Percentiles rank a stretch among this genome's conserved stretches.
phyloP scores from a whole-genome alignment of 164 flowering plant species.

The Tinospora cordifolia region DNA sequence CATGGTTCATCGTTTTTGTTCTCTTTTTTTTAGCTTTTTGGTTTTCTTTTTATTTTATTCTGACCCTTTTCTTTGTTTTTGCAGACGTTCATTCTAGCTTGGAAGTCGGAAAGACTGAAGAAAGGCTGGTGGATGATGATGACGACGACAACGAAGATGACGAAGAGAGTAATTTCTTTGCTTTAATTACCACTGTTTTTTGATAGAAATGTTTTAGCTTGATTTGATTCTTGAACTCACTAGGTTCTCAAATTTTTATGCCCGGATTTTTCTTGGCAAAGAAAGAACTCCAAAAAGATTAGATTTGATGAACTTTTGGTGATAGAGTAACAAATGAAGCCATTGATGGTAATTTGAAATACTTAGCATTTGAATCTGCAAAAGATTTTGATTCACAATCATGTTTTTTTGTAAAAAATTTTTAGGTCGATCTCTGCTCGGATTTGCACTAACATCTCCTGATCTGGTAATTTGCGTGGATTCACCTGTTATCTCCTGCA shows the following conservation, averaged over 20 bases:
- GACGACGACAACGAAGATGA: background rate
- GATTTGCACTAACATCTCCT: slow-evolving; percentile 55
- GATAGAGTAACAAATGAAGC: slow-evolving; percentile 7
- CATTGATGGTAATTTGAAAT: slow-evolving; percentile 9
- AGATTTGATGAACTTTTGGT: background rate
- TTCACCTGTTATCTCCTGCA: slow-evolving; percentile 46
- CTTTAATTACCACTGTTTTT: background rate
- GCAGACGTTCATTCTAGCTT: background rate
- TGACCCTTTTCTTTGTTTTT: background rate
- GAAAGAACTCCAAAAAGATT: slow-evolving; percentile 7
- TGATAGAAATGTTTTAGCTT: background rate
- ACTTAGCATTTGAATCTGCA: background rate
- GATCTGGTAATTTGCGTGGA: slow-evolving; percentile 54
- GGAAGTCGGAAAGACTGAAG: background rate
- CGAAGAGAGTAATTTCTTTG: slow-evolving; percentile 5
- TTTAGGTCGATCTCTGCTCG: slow-evolving; percentile 41
- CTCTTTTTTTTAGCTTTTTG: background rate
- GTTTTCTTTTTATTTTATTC: background rate
- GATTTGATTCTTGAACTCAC: slow-evolving; percentile 1
- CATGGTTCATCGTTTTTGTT: slow-evolving; percentile 16
- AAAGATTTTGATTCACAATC: background rate
- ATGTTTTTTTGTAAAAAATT: background rate
- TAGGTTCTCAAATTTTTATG: background rate
- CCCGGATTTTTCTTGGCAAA: slow-evolving; percentile 20
- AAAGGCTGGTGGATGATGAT: background rate